Base-by-base conservation (phyloP, 2,329 filamentous ascomycete species). In the Dendryphion nanum region DNA sequence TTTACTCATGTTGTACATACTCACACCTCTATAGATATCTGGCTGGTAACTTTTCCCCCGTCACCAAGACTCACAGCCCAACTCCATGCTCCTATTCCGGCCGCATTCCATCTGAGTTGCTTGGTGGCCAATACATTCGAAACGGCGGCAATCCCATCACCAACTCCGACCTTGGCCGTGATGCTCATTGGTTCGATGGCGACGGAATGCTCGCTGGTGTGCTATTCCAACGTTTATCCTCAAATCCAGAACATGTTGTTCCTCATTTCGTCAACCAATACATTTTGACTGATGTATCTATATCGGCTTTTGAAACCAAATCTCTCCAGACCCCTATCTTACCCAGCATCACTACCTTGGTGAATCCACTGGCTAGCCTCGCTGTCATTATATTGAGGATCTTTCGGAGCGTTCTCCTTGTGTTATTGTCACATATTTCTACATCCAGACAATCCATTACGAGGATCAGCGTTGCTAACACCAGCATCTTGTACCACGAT, bases 141-240 rank as follows among this genome's bases (percentile, higher is more conserved):
- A 88, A 87, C 55, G 83, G 84, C 28, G 81, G 78, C 18, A 87
- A 86, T 51, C 82, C 83, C 5, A 69, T 83, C 6, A 74, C 74
- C 18, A 81, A 85, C 41, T 69, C 77, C 16, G 77, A 83, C 37
- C 59, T 79, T 3, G 75, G 74, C 26, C 73, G 81, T 45, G 80
- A 84, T 54, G 75, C 79, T 6, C 83, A 87, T 55, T 86, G 82
- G 82, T 87, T 87, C 44, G 84, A 87, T 49, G 83, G 84, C 20
- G 83, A 87, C 56, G 84, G 83, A 4, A 87, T 87, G 83, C 75
- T 87, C 8, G 78, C 78, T 19, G 83, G 83, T 2, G 82, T 87
- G 0, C 70, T 71, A 14, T 87, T 85, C 55, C 68, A 68, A 18
- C 69, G 69, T 2, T 62, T 63, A 3, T 8, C 33, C 10, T 41